Conservation (phyloP, 106 monocot genomes). For the Allium fistulosum region DNA sequence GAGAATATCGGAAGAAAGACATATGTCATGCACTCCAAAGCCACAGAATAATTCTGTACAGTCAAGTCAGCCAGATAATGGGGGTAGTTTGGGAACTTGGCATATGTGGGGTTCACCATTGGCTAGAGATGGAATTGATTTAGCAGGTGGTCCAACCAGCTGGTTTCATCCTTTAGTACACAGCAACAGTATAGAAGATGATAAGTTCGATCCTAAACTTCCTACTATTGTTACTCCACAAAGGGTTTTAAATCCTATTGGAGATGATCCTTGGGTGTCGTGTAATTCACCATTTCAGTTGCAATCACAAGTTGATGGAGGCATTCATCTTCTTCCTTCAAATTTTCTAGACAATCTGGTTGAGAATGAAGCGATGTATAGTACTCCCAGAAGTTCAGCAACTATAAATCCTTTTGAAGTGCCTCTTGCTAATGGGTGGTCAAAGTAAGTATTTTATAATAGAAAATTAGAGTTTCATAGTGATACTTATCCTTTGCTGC, state of each 20-base stretch:
- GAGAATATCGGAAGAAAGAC: slow-evolving; percentile 35
- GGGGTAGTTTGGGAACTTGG: slow-evolving; percentile 54
- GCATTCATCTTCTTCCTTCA: slow-evolving; percentile 36
- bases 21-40: slow-evolving; percentile 14
- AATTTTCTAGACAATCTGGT: slow-evolving; percentile 27
- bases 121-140: slow-evolving; percentile 46
- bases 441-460: slow-evolving; percentile 53
- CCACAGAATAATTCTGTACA: slow-evolving; percentile 26
- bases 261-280: slow-evolving; percentile 27
- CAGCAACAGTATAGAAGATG: slow-evolving; percentile 28
- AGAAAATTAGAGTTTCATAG: neutral
- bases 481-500: neutral
- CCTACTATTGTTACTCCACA: slow-evolving; percentile 18
- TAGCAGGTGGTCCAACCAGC: slow-evolving; percentile 36
- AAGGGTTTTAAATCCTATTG: slow-evolving; percentile 15
- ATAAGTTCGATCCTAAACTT: slow-evolving; percentile 17
- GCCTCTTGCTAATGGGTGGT: slow-evolving; percentile 40
- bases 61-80: slow-evolving; percentile 25
- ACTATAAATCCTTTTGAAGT: slow-evolving; percentile 25
- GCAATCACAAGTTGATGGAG: slow-evolving; percentile 27
- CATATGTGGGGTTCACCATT: slow-evolving; percentile 82
- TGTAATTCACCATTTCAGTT: slow-evolving; percentile 23
- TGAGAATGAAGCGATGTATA: slow-evolving; percentile 15
- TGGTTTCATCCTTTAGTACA: slow-evolving; percentile 34
- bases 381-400: slow-evolving; percentile 21